phyloP scores from a whole-genome alignment of 257 asterid genomes.

The Voacanga thouarsii region DNA sequence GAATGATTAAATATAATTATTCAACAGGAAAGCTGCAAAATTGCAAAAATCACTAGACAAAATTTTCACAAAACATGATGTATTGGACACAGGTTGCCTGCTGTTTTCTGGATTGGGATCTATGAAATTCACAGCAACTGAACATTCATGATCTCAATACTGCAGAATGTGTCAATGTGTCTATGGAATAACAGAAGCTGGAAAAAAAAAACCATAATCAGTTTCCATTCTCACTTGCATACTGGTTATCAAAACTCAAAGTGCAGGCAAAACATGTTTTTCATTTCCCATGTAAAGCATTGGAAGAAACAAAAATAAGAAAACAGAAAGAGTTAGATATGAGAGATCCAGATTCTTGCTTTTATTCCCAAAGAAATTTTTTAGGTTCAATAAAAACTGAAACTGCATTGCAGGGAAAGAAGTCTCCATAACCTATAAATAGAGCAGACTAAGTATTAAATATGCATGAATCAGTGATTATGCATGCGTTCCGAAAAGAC shows the following conservation, averaged over 20 bases:
- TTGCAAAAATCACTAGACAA: background rate
- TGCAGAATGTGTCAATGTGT: background rate
- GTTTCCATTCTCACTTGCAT: background rate
- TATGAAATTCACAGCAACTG: background rate
- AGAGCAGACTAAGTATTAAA: background rate
- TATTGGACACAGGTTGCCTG: background rate
- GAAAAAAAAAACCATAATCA: background rate
- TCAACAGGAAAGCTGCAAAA: background rate
- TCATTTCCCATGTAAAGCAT: background rate
- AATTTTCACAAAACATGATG: background rate
- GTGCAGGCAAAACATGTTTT: background rate
- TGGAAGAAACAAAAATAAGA: conserved; percentile 1
- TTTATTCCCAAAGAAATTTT: background rate
- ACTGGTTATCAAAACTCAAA: background rate
- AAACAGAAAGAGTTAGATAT: background rate
- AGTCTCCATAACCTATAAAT: background rate
- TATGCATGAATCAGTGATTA: background rate
- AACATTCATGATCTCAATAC: background rate
- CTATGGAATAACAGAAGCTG: background rate
- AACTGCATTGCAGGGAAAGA: background rate
- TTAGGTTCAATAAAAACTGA: background rate
- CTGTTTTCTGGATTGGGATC: background rate
- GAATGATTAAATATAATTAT: background rate
- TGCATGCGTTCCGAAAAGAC: background rate
- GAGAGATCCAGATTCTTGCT: background rate